Conservation (phyloP, 148 eudicot genomes). For the Chenopodium formosanum region DNA sequence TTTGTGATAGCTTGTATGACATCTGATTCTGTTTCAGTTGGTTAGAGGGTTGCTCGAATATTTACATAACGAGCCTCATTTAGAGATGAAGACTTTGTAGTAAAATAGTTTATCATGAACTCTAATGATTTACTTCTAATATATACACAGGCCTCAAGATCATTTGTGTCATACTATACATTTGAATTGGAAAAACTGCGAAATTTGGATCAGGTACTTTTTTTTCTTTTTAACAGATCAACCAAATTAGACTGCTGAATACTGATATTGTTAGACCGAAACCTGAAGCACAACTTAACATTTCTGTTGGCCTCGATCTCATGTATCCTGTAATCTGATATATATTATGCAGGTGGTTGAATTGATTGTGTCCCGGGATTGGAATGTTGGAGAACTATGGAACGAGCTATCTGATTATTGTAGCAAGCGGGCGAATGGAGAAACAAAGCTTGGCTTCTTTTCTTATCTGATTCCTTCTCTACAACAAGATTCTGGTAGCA, state of each 20-base stretch:
- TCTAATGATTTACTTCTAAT: neutral
- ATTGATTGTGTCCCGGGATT: constrained; percentile 64
- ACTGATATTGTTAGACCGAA: neutral
- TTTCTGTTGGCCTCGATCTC: neutral
- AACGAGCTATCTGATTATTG: constrained; percentile 63
- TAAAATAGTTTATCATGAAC: too few species aligned
- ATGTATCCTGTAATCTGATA: neutral
- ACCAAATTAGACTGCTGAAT: neutral
- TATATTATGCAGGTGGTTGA: constrained; percentile 42
- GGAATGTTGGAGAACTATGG: constrained; percentile 95
- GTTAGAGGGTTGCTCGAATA: too few species aligned
- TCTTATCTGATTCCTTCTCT: constrained; percentile 71
- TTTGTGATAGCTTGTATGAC: too few species aligned
- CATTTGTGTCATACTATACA: constrained; percentile 63
- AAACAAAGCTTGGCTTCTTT: constrained; percentile 64
- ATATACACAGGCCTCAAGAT: constrained; percentile 52
- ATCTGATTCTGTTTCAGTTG: too few species aligned
- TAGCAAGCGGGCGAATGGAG: constrained; percentile 46
- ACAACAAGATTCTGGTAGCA: neutral
- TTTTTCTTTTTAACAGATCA: neutral
- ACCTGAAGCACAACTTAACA: too few species aligned
- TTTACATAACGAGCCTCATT: too few species aligned
- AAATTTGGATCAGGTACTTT: constrained; percentile 45
- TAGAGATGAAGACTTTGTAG: too few species aligned
- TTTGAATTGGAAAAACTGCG: constrained; percentile 46